Conservation (phyloP, 2,329 filamentous ascomycete genomes). For the Harringtonia lauricola region DNA sequence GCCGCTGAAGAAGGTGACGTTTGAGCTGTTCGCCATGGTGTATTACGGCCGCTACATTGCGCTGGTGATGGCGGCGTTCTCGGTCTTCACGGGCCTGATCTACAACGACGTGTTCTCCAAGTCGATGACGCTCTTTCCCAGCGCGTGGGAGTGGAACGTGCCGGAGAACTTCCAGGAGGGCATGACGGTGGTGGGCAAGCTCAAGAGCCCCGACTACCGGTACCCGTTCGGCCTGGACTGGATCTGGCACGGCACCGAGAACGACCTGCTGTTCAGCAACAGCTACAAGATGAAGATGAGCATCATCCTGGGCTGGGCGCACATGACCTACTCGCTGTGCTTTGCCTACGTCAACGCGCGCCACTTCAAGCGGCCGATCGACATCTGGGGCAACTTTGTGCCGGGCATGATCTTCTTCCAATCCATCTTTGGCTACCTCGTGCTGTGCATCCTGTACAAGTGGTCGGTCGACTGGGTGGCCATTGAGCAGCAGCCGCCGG, state of each 20-base stretch:
- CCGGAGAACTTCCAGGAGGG: constrained; percentile 57
- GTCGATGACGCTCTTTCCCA: constrained; percentile 77
- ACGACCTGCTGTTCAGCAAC: constrained; percentile 91
- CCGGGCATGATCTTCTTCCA: constrained; percentile 99
- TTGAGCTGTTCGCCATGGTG: constrained; percentile 95
- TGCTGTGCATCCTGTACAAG: constrained; percentile 92
- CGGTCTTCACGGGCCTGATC: constrained; percentile 90
- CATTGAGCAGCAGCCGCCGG: constrained; percentile 59
- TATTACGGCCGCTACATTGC: constrained; percentile 99
- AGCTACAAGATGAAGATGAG: constrained; percentile 99
- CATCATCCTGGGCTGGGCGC: constrained; percentile 91
- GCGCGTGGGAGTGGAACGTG: constrained; percentile 73
- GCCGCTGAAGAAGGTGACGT: constrained; percentile 78
- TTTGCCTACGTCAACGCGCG: constrained; percentile 87
- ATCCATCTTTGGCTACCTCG: constrained; percentile 93
- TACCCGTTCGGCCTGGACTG: constrained; percentile 95
- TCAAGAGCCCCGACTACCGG: constrained; percentile 61
- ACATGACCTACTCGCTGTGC: constrained; percentile 98
- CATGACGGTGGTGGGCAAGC: constrained; percentile 47
- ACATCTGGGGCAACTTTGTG: constrained; percentile 95
- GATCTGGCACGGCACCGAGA: constrained; percentile 94
- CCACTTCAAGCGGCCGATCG: constrained; percentile 89
- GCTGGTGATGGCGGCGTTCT: constrained; percentile 95
- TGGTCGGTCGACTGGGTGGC: constrained; percentile 83
- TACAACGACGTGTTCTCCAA: constrained; percentile 98